phyloP scores from a whole-genome alignment of 768 basidiomycete species.

The Basidioascus undulatus region DNA sequence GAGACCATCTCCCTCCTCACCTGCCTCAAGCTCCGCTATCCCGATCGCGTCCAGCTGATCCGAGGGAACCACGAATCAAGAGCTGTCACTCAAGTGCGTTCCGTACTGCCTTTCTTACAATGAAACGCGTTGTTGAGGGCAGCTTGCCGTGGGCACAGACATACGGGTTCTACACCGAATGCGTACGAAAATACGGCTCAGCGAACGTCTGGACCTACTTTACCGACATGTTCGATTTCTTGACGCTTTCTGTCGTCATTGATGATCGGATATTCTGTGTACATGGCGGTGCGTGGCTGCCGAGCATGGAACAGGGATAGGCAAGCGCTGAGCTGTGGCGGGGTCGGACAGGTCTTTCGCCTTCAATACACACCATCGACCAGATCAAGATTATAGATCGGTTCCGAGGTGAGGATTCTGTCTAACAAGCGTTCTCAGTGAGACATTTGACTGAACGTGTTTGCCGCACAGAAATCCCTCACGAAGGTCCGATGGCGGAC shows the following conservation, averaged over 20 bases:
- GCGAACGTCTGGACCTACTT: conserved; percentile 97
- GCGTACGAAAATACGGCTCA: conserved; percentile 85
- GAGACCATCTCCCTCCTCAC: conserved; percentile 94
- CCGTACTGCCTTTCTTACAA: conserved; percentile 4
- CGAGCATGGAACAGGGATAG: too few species aligned
- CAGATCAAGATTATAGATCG: conserved; percentile 98
- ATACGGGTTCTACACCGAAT: conserved; percentile 97
- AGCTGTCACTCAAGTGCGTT: conserved; percentile 83
- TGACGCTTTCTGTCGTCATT: conserved; percentile 90
- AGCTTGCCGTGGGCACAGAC: conserved; percentile 30
- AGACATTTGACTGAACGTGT: conserved; percentile 7
- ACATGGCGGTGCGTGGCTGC: conserved; percentile 50
- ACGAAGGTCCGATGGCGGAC: conserved; percentile 99
- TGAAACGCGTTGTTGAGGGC: too few species aligned
- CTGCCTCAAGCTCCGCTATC: conserved; percentile 88
- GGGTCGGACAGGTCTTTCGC: conserved; percentile 48
- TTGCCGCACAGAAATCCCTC: conserved; percentile 61
- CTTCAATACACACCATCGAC: conserved; percentile 96
- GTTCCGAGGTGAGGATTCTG: conserved; percentile 46
- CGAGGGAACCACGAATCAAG: conserved; percentile 94
- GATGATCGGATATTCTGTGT: conserved; percentile 99
- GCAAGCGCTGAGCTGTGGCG: too few species aligned
- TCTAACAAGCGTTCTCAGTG: conserved; percentile 4
- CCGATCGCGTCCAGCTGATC: conserved; percentile 86
- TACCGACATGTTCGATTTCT: conserved; percentile 99